Percentiles rank a stretch among this genome's conserved stretches.
These are phyloP conservation scores for Sicyos edulis DNA, from an alignment of 306 rosid species.

Conservation along the genomic window DNA sequence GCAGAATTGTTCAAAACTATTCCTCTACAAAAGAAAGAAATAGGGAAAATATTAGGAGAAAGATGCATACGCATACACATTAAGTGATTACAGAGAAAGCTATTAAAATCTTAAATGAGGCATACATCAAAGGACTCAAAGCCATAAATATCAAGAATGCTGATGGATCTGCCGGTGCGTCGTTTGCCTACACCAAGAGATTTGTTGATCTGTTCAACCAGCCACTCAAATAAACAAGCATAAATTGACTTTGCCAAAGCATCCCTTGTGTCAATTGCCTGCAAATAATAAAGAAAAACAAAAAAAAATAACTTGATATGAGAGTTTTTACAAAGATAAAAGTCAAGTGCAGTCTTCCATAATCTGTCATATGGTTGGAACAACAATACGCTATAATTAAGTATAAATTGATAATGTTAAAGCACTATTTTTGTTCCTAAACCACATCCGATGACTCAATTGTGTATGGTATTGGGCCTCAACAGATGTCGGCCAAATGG, in stretches of 20 bases:
- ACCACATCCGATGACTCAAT: neutral
- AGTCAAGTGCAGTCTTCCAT: neutral
- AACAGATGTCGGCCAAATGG: neutral
- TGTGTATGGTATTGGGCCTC: neutral
- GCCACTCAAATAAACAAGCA: constrained; percentile 89
- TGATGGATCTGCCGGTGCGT: constrained; percentile 93
- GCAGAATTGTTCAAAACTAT: constrained; percentile 70
- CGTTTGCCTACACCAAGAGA: constrained; percentile 97
- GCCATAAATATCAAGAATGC: constrained; percentile 97
- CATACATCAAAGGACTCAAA: constrained; percentile 97
- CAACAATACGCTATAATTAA: neutral
- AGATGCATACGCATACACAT: constrained; percentile 3
- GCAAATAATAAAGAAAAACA: constrained; percentile 8
- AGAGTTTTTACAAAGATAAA: neutral
- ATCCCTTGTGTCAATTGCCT: constrained; percentile 95
- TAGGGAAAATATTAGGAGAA: constrained; percentile 21
- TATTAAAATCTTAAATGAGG: constrained; percentile 24
- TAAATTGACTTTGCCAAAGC: constrained; percentile 97
- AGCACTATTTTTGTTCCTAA: neutral
- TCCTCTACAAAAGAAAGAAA: constrained; percentile 49
- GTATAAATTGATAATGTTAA: neutral
- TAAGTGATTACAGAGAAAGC: constrained; percentile 10
- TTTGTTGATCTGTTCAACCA: constrained; percentile 93
- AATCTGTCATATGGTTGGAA: neutral
- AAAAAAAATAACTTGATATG: neutral